These are phyloP conservation scores for Diaporthe citrichinensis DNA, from an alignment of 2,329 filamentous ascomycete genomes.

Conservation along the genomic window DNA sequence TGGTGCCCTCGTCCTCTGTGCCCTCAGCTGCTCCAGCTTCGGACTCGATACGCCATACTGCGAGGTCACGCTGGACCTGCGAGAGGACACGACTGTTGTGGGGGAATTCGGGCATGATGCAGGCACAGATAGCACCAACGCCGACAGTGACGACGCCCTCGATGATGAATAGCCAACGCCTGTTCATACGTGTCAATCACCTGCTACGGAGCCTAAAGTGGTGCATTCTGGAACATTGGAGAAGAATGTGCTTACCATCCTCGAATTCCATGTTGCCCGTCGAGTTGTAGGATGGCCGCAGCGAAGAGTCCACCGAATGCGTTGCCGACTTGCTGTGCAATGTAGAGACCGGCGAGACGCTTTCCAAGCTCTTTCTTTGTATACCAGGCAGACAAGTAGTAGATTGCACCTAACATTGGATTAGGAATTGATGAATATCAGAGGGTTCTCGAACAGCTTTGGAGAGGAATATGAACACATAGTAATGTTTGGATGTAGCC, in stretches of 20 bases:
- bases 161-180: constrained; percentile 64
- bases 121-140: constrained; percentile 50
- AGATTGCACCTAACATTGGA: constrained; percentile 49
- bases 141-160: constrained; percentile 60
- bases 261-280: constrained; percentile 60
- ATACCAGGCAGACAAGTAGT: constrained; percentile 59
- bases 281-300: constrained; percentile 62
- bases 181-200: too few relatives aligned
- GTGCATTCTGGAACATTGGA: too few relatives aligned
- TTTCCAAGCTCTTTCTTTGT: constrained; percentile 55
- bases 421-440: not conserved
- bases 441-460: not conserved
- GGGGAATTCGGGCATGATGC: constrained; percentile 56
- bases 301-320: constrained; percentile 67
- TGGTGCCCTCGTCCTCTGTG: constrained; percentile 49
- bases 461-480: not conserved
- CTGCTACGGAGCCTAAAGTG: too few relatives aligned
- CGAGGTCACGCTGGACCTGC: constrained; percentile 48
- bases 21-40: constrained; percentile 57
- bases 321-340: constrained; percentile 52
- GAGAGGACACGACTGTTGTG: constrained; percentile 55
- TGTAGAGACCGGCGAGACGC: constrained; percentile 54
- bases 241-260: constrained; percentile 57
- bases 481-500: not conserved
- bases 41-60: constrained; percentile 52